Evolutionary conservation across 1,139 yeast species (phyloP).

Genomic region (Sugiyamaella castrensis): DNA sequence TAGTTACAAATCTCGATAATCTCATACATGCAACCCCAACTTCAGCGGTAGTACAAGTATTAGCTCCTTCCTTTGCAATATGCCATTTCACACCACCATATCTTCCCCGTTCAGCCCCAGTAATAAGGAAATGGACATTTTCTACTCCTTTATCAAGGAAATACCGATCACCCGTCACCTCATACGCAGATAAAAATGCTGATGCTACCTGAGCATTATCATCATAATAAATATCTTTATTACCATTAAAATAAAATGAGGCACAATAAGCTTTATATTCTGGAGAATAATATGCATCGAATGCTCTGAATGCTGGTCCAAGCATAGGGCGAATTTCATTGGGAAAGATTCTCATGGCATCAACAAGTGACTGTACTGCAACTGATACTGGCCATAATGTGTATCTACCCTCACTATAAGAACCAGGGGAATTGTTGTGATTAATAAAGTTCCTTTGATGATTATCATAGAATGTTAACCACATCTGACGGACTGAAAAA

Average conservation of each 20-base stretch:
- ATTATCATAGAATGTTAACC: slow-evolving; percentile 32
- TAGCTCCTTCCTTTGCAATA: slow-evolving; percentile 54
- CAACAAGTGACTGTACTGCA: slow-evolving; percentile 59
- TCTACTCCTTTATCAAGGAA: slow-evolving; percentile 59
- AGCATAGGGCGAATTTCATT: slow-evolving; percentile 56
- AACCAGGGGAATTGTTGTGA: slow-evolving; percentile 41
- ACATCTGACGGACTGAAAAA: slow-evolving; percentile 14
- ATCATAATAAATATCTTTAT: slow-evolving; percentile 66
- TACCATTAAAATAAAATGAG: slow-evolving; percentile 54
- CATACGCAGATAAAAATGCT: slow-evolving; percentile 65
- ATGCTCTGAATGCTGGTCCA: slow-evolving; percentile 51
- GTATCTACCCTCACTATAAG: slow-evolving; percentile 53
- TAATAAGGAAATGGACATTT: slow-evolving; percentile 59
- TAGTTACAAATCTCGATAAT: slow-evolving; percentile 51
- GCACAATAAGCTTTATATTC: slow-evolving; percentile 56
- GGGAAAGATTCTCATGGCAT: slow-evolving; percentile 58
- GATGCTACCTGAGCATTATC: slow-evolving; percentile 76
- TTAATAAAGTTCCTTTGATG: slow-evolving; percentile 24
- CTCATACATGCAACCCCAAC: slow-evolving; percentile 66
- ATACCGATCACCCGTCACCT: slow-evolving; percentile 56
- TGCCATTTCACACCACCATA: slow-evolving; percentile 63
- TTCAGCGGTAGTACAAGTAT: slow-evolving; percentile 69
- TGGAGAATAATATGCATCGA: slow-evolving; percentile 53
- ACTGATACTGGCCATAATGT: slow-evolving; percentile 70
- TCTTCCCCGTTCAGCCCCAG: slow-evolving; percentile 56